Base-by-base conservation (phyloP, 2,329 filamentous ascomycete species). In the Magnaporthiopsis incrustans region DNA sequence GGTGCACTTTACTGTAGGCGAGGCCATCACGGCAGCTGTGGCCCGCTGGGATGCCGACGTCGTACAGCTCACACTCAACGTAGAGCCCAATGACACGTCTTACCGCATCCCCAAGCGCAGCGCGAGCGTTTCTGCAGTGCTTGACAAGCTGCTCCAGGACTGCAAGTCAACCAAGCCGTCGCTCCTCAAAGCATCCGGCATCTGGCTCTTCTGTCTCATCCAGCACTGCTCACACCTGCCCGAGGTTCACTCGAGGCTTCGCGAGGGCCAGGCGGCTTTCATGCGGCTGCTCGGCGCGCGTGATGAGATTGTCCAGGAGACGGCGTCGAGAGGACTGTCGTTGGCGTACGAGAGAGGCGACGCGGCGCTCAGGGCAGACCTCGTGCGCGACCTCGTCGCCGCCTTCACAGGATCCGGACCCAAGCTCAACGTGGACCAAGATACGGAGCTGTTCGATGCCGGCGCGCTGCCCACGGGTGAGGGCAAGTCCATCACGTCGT, bases 271-370 rank as follows among this genome's bases (percentile, higher is more conserved):
- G 74, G 84, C 84, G 50, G 90, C 92, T 0, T 99, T 99, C 75
- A 93, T 96, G 81, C 83, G 89, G 32, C 88, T 97, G 35, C 82
- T 99, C 15, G 89, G 89, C 22, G 92, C 96, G 65, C 85, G 93
- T 26, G 95, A 99, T 70, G 93, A 98, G 72, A 84, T 98, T 11
- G 92, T 98, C 0, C 95, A 99, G 75, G 95, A 99, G 76, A 96
- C 92, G 5, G 93, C 95, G 4, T 97, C 94, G 0, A 84, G 94
- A 65, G 95, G 95, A 0, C 81, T 99, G 35, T 88, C 91, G n/a
- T 77, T 98, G 60, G 92, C 98, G 2, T 99, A 98, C 73, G 93
- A 97, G 71, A 92, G 92, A 73, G 95, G 95, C 1, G 91, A 96
- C 70, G 83, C 88, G 33, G 84, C 84, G 1, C 81, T 97, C 26